phyloP scores from a whole-genome alignment of 139 green algal species.

The Coelastrella sp. region DNA sequence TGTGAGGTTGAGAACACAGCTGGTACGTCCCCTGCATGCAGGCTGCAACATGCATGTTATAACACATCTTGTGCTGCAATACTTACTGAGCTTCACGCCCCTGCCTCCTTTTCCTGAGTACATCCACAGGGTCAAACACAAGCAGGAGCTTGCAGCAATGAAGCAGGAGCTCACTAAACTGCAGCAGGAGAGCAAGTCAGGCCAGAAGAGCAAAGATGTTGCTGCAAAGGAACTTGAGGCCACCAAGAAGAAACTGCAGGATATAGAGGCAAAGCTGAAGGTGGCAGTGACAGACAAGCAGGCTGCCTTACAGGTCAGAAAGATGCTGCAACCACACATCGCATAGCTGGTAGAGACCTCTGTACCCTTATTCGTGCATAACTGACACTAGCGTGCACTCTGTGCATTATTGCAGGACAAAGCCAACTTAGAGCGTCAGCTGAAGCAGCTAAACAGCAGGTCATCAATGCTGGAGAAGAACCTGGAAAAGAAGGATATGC shows the following conservation, averaged over 20 bases:
- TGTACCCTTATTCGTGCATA: too few species aligned
- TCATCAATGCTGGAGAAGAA: slow-evolving; percentile 76
- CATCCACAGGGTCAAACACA: slow-evolving; percentile 84
- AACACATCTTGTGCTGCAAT: background rate
- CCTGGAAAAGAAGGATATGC: slow-evolving; percentile 72
- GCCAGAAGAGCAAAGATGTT: slow-evolving; percentile 74
- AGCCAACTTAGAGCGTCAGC: slow-evolving; percentile 81
- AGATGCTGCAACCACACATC: too few species aligned
- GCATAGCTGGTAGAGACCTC: too few species aligned
- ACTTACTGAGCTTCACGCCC: too few species aligned
- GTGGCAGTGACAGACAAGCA: slow-evolving; percentile 75
- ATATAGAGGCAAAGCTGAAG: slow-evolving; percentile 81
- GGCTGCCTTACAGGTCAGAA: slow-evolving; percentile 50
- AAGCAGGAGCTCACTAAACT: slow-evolving; percentile 72
- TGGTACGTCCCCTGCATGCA: too few species aligned
- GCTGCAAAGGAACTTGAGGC: slow-evolving; percentile 81
- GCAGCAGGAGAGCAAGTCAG: slow-evolving; percentile 72
- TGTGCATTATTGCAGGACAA: too few species aligned
- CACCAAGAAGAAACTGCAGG: slow-evolving; percentile 61
- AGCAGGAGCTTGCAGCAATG: slow-evolving; percentile 73
- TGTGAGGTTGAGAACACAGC: too few species aligned
- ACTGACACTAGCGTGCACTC: too few species aligned
- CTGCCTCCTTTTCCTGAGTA: too few species aligned
- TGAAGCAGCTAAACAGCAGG: slow-evolving; percentile 76
- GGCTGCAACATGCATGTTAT: too few species aligned